Percentiles rank a stretch among this genome's conserved stretches.
phyloP scores from a whole-genome alignment of 352 stramenopile species.

The Globisporangium orthogonon region DNA sequence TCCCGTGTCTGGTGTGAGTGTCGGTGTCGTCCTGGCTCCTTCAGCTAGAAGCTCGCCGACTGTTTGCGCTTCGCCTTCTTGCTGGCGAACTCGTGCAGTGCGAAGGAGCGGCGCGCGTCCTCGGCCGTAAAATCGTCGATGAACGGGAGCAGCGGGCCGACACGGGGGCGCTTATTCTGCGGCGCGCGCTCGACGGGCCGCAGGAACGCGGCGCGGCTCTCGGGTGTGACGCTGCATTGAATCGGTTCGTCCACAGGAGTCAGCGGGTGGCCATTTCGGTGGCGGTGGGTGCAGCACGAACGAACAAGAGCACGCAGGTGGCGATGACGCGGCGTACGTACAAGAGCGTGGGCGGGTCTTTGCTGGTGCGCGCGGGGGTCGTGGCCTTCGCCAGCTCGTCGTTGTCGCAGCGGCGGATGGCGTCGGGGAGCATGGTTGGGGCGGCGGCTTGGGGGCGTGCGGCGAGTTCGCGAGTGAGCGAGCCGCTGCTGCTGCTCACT shows the following conservation, averaged over 20 bases:
- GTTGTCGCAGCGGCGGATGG: constrained; percentile 1
- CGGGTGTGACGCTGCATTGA: constrained; percentile 6
- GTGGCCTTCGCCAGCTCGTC: neutral
- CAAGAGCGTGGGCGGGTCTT: neutral
- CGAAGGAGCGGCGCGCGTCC: constrained; percentile 15
- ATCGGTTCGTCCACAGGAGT: neutral
- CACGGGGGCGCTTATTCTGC: constrained; percentile 14
- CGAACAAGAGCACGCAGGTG: neutral
- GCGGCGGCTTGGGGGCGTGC: neutral
- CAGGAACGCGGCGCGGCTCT: constrained; percentile 12
- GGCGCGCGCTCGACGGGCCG: constrained; percentile 6
- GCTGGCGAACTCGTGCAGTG: constrained; percentile 6
- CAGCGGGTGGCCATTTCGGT: neutral
- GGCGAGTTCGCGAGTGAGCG: neutral
- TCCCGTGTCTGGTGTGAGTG: neutral
- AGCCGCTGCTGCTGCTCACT: too few species aligned
- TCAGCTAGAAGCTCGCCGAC: constrained; percentile 13
- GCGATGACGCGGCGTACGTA: neutral
- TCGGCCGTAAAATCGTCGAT: constrained; percentile 22
- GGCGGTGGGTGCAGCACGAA: too few species aligned
- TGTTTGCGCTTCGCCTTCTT: constrained; percentile 24
- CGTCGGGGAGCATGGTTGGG: neutral
- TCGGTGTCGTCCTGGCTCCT: neutral
- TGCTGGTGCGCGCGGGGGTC: neutral
- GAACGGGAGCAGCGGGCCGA: constrained; percentile 22